Evolutionary conservation across 225 moss, liverwort and hornwort species (phyloP), one percentile per base, ranked within the genome.

Genomic region (Thuidium tamariscinum): DNA sequence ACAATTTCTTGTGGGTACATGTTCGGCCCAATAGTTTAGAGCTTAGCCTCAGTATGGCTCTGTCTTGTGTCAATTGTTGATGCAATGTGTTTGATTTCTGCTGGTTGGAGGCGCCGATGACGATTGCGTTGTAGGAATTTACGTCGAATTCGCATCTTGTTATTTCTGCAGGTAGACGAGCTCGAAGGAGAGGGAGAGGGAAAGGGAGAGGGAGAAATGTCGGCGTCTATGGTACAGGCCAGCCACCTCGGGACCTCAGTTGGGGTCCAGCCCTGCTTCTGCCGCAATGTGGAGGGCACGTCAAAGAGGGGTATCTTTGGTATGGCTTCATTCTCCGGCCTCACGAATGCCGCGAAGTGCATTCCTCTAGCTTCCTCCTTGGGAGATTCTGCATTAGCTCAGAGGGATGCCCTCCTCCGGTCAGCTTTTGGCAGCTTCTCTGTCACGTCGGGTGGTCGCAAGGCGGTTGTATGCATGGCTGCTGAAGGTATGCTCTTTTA

Each of bases 391-490:
- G 44, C 44, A 44, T 6, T 9, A 44, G 44, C 44, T 44, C 44
- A 44, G 44, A 44, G 44, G 44, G 44, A 44, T 9, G 44, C 44
- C 44, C 44, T 51, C 51, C 51, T 51, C 51, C 51, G 66, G 20
- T 78, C 21, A 34, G 10, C 65, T 85, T 91, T 93, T 41, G 90
- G 79, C 74, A 88, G 84, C 79, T 89, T 88, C 23, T 91, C 91
- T 34, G 91, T 81, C n/a, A 70, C 89, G 21, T 80, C 85, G 61
- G 83, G 88, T 51, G 89, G 90, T 66, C 91, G 93, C 79, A 92
- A 91, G 78, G 94, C 94, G 86, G 94, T 96, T 44, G 95, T 96
- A n/a, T 93, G 95, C 84, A 97, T 97, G 97, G 96, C 95, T 71
- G 95, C 84, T 64, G 96, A 92, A 70, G 94, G 97, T 97, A 89